Conservation (phyloP, 768 basidiomycete species). For the Suillus decipiens region DNA sequence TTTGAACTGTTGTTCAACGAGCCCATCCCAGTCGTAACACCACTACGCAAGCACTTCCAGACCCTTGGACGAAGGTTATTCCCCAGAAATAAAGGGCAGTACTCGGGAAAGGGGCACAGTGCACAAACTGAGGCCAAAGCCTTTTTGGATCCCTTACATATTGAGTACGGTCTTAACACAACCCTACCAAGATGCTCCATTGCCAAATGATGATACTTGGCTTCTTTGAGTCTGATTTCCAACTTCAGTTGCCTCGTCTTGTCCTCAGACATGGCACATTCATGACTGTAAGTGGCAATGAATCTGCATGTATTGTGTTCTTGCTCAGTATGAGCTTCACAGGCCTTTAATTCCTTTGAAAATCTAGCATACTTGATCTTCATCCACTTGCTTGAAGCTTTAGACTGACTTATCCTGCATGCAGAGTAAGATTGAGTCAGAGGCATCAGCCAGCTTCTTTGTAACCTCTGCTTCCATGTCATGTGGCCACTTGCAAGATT, state of each 20-base stretch:
- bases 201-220: not conserved
- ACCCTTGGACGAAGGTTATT: no score
- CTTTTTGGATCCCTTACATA: no score
- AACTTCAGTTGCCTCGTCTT: not conserved
- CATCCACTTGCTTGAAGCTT: not conserved
- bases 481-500: not conserved
- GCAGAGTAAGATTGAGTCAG: not conserved
- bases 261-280: not conserved
- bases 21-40: no score
- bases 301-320: not conserved
- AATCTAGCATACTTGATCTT: not conserved
- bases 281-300: not conserved
- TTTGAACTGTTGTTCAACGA: no score
- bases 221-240: not conserved
- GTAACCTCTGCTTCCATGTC: not conserved
- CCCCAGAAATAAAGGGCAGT: no score
- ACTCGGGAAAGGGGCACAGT: no score
- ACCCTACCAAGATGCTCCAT: not conserved
- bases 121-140: no score
- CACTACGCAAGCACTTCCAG: no score
- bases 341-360: not conserved
- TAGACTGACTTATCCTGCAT: not conserved
- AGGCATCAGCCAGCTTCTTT: not conserved
- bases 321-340: not conserved
- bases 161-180: no score